These are phyloP conservation scores for Breynia disticha DNA, from an alignment of 441 rosid genomes.

Conservation along the genomic window DNA sequence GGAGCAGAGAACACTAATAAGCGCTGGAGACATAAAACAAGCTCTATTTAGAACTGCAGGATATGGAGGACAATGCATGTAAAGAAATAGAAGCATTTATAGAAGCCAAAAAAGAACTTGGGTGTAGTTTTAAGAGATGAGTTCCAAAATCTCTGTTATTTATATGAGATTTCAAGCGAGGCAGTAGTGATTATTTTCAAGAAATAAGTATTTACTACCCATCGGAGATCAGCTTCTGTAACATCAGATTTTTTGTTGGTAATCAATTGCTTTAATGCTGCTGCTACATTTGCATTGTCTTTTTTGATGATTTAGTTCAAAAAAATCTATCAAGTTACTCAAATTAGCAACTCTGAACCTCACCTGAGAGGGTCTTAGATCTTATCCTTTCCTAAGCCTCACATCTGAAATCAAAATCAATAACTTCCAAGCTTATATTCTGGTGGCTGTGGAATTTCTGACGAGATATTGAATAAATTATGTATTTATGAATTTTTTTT, in stretches of 20 bases:
- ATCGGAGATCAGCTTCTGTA: conserved; percentile 17
- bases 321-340: neutral
- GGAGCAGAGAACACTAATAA: conserved; percentile 42
- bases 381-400: neutral
- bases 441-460: conserved; percentile 6
- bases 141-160: conserved; percentile 14
- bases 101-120: conserved; percentile 2
- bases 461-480: conserved; percentile 1
- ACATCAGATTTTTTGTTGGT: conserved; percentile 8
- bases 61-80: conserved; percentile 80
- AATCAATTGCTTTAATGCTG: conserved; percentile 5
- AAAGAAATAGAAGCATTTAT: conserved; percentile 7
- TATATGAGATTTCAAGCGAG: conserved; percentile 12
- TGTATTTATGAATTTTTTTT: neutral
- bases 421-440: neutral
- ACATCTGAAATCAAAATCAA: neutral
- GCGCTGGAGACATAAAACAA: conserved; percentile 75
- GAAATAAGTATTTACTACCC: conserved; percentile 13
- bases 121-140: conserved; percentile 5
- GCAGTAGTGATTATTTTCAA: conserved; percentile 12
- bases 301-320: conserved; percentile 5
- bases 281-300: neutral
- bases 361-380: neutral
- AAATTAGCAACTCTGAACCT: conserved; percentile 1
- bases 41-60: conserved; percentile 80